Conservation (phyloP, 805 yeast species). For the Candida patagonica region DNA sequence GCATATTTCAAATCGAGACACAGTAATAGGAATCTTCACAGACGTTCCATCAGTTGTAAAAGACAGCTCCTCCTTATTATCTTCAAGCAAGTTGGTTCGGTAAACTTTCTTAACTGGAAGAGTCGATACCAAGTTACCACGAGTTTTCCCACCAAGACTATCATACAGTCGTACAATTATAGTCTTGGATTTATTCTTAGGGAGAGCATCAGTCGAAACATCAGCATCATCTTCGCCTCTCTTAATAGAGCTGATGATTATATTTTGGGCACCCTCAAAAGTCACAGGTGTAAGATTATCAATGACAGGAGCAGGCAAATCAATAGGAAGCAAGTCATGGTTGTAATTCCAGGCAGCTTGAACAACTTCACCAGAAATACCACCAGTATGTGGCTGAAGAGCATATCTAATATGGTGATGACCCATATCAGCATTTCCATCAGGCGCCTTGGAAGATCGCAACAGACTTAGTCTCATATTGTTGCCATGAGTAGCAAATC, state of each 20-base stretch:
- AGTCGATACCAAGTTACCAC: constrained; percentile 40
- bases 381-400: constrained; percentile 58
- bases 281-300: constrained; percentile 18
- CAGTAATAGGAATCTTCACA: constrained; percentile 31
- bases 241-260: constrained; percentile 67
- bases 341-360: constrained; percentile 62
- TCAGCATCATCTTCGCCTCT: constrained; percentile 75
- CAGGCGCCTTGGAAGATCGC: constrained; percentile 81
- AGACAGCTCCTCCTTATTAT: constrained; percentile 14
- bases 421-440: constrained; percentile 79
- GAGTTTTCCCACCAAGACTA: constrained; percentile 67
- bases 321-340: constrained; percentile 25
- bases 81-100: constrained; percentile 25
- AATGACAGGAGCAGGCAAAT: constrained; percentile 5
- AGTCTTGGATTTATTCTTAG: constrained; percentile 36
- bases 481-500: constrained; percentile 74
- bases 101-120: constrained; percentile 49
- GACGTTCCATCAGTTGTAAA: constrained; percentile 10
- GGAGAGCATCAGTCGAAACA: constrained; percentile 26
- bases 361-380: constrained; percentile 48
- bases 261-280: constrained; percentile 42
- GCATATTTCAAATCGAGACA: constrained; percentile 74
- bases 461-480: constrained; percentile 65
- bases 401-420: constrained; percentile 64
- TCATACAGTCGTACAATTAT: constrained; percentile 72